Evolutionary conservation across 2,329 filamentous ascomycete genomes (phyloP).

Genomic region (Aspergillus spinulosporus): DNA sequence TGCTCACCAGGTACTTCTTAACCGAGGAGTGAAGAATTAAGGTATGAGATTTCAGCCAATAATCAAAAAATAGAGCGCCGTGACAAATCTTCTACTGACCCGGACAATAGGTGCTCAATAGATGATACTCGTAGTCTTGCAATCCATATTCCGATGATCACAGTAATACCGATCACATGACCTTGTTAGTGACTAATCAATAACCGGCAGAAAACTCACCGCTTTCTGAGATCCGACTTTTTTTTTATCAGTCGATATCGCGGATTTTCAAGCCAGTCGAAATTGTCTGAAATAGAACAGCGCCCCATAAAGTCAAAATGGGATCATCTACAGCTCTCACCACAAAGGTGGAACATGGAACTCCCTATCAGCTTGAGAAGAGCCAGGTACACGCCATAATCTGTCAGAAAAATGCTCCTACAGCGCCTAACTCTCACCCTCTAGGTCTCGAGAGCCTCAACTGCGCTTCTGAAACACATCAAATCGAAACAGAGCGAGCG

Average conservation of each 20-base stretch:
- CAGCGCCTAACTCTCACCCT: conserved; percentile 16
- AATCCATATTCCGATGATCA: too few species aligned
- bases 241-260: conserved; percentile 34
- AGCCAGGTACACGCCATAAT: conserved; percentile 41
- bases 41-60: too few species aligned
- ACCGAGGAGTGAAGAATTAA: too few species aligned
- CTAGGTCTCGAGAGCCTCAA: conserved; percentile 60
- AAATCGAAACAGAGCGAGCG: conserved; percentile 52
- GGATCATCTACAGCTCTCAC: conserved; percentile 44
- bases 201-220: conserved; percentile 34
- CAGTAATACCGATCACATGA: neutral
- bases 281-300: conserved; percentile 21
- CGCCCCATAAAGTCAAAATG: conserved; percentile 34
- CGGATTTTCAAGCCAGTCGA: conserved; percentile 30
- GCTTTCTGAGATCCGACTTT: conserved; percentile 33
- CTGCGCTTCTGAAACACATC: conserved; percentile 60
- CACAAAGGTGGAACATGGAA: conserved; percentile 42
- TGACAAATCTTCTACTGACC: too few species aligned
- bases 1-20: too few species aligned
- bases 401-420: neutral
- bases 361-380: conserved; percentile 51
- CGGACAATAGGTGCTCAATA: too few species aligned
- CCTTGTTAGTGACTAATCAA: conserved; percentile 11
- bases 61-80: too few species aligned
- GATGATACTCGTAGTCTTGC: too few species aligned